phyloP scores from a whole-genome alignment of 2,329 filamentous ascomycete genomes.

The Escovopsis weberi region DNA sequence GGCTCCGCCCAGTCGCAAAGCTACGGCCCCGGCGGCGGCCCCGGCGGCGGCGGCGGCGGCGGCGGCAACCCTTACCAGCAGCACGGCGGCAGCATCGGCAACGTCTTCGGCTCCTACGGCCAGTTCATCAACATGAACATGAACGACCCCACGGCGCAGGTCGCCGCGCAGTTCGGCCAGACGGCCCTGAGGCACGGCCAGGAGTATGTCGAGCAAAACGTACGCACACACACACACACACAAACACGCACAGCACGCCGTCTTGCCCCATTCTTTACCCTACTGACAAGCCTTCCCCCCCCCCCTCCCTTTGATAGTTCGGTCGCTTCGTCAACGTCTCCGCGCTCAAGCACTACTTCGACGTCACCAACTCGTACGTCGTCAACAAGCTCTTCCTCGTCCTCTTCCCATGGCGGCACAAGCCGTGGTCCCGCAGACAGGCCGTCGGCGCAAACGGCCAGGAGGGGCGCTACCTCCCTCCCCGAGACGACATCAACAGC shows the following conservation, averaged over 20 bases:
- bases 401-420: constrained; percentile 93
- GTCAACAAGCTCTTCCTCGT: constrained; percentile 86
- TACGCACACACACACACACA: constrained; percentile 27
- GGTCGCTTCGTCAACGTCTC: constrained; percentile 77
- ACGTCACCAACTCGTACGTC: constrained; percentile 95
- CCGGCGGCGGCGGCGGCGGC: too few species aligned
- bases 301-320: constrained; percentile 22
- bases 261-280: too few species aligned
- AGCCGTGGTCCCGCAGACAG: constrained; percentile 91
- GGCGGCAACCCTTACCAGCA: constrained; percentile 64
- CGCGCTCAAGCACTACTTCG: constrained; percentile 96
- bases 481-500: constrained; percentile 89
- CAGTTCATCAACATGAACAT: constrained; percentile 97
- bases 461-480: constrained; percentile 71
- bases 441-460: constrained; percentile 54
- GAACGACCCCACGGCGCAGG: constrained; percentile 86
- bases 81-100: constrained; percentile 36
- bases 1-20: constrained; percentile 53
- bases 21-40: constrained; percentile 16
- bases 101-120: constrained; percentile 59
- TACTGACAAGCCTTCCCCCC: too few species aligned
- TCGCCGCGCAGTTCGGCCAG: constrained; percentile 89
- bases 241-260: not conserved
- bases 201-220: constrained; percentile 91
- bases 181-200: constrained; percentile 82